phyloP scores from a whole-genome alignment of 1,139 yeast species.

The Nakaseomyces nivariensis region DNA sequence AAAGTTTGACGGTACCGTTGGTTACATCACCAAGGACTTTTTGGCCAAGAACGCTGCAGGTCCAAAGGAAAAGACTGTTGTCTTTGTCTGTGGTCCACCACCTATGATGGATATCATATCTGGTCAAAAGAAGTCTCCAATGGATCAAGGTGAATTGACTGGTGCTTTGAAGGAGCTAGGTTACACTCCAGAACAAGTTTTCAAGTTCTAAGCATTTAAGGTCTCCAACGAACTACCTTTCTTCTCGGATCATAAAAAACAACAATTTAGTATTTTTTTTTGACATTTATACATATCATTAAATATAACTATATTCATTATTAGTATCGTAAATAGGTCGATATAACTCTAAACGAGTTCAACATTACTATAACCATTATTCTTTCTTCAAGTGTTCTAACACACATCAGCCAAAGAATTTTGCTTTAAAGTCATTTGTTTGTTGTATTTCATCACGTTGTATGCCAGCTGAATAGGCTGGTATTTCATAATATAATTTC shows the following conservation, averaged over 20 bases:
- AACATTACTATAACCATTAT: no score
- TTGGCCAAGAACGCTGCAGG: slow-evolving; percentile 49
- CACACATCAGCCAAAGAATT: background rate
- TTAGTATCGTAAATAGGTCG: background rate
- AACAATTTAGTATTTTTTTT: background rate
- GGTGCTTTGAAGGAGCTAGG: slow-evolving; percentile 88
- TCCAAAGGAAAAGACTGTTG: slow-evolving; percentile 51
- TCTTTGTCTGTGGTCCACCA: slow-evolving; percentile 90
- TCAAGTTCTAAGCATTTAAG: slow-evolving; percentile 51
- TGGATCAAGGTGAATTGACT: slow-evolving; percentile 89
- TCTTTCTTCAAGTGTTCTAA: no score
- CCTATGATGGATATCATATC: slow-evolving; percentile 76
- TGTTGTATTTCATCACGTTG: slow-evolving; percentile 12
- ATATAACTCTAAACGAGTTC: background rate
- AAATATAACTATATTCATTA: background rate
- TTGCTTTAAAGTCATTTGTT: slow-evolving; percentile 7
- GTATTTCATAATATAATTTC: slow-evolving; percentile 13
- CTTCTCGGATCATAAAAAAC: background rate
- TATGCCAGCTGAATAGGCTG: slow-evolving; percentile 7
- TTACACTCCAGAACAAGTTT: slow-evolving; percentile 77
- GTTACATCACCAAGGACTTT: slow-evolving; percentile 66
- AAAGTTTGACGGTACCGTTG: slow-evolving; percentile 46
- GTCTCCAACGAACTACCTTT: no score
- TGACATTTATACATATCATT: background rate
- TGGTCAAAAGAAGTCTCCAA: slow-evolving; percentile 43